Evolutionary conservation across 306 rosid genomes (phyloP).

Genomic region (Casuarina cunninghamiana): DNA sequence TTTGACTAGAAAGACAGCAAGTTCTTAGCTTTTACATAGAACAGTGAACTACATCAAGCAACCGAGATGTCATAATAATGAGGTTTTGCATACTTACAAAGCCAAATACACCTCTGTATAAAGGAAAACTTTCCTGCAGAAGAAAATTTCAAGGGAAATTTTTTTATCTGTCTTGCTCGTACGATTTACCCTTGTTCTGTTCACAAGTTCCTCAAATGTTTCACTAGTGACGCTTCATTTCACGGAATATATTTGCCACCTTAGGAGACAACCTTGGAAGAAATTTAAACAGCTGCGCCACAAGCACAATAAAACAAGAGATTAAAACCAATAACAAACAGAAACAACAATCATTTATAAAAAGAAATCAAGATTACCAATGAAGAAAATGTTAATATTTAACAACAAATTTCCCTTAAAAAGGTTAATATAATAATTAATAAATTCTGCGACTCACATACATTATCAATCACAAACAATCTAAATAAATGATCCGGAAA

Average conservation of each 20-base stretch:
- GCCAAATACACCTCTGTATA: neutral
- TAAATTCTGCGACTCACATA: neutral
- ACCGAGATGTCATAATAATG: too few species aligned
- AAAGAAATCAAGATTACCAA: neutral
- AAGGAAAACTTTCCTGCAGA: neutral
- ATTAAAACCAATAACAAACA: slow-evolving; percentile 7
- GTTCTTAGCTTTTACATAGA: neutral
- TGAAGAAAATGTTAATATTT: neutral
- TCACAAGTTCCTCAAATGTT: neutral
- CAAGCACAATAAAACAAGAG: slow-evolving; percentile 18
- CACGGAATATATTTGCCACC: slow-evolving; percentile 71
- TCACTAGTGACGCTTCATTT: slow-evolving; percentile 82
- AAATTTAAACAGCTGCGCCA: slow-evolving; percentile 74
- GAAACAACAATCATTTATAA: neutral
- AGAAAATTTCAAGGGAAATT: neutral
- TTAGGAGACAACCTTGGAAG: slow-evolving; percentile 87
- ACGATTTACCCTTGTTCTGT: neutral
- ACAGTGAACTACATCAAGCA: neutral
- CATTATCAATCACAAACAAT: neutral
- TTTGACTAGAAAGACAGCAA: neutral
- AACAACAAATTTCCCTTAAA: neutral
- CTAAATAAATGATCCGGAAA: neutral
- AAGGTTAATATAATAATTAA: neutral
- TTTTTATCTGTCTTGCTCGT: neutral
- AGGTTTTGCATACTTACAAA: neutral